Conservation (phyloP, 768 basidiomycete species). For the Pleurotus tuber-regium region DNA sequence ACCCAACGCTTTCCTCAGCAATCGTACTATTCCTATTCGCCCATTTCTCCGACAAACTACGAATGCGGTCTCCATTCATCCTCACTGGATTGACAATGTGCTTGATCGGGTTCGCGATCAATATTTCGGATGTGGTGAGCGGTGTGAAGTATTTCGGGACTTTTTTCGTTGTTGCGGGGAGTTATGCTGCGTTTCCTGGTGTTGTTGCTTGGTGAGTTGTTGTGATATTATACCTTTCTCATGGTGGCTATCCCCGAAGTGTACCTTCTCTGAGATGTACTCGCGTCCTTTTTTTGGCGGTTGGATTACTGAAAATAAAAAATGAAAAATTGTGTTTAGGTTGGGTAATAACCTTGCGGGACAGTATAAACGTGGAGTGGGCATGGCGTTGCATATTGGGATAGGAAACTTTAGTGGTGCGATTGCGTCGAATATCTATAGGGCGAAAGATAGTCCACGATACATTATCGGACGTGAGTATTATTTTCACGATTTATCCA, state of each 20-base stretch:
- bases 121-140: constrained; percentile 48
- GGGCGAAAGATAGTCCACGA: constrained; percentile 54
- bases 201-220: constrained; percentile 54
- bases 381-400: constrained; percentile 66
- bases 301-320: too few relatives aligned
- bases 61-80: constrained; percentile 59
- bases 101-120: constrained; percentile 60
- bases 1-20: constrained; percentile 39
- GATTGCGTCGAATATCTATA: constrained; percentile 63
- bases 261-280: too few relatives aligned
- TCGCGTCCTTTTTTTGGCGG: too few relatives aligned
- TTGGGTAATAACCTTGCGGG: constrained; percentile 64
- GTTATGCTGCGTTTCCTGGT: constrained; percentile 58
- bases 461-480: constrained; percentile 64
- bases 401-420: constrained; percentile 69
- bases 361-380: constrained; percentile 68
- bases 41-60: constrained; percentile 54
- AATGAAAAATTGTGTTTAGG: constrained; percentile 38
- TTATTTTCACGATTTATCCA: constrained; percentile 11
- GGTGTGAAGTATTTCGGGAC: constrained; percentile 73
- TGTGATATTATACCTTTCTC: neutral
- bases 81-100: constrained; percentile 46
- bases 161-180: constrained; percentile 63
- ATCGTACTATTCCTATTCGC: constrained; percentile 50
- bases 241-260: too few relatives aligned